Base-by-base conservation (phyloP, 2,329 filamentous ascomycete species). In the Colletotrichum caudatum region DNA sequence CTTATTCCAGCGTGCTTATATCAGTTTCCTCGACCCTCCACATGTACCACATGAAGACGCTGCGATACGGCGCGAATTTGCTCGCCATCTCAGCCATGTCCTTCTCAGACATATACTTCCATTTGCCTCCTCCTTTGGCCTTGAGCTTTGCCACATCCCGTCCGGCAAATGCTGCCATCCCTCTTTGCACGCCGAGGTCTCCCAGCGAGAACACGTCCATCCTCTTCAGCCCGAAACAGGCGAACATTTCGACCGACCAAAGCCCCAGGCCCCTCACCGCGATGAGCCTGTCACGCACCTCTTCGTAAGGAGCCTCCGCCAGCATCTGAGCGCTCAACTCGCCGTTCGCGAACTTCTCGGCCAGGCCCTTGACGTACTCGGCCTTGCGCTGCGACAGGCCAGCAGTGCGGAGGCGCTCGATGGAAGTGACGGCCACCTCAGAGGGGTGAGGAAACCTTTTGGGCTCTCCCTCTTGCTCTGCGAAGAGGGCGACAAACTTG, bases 201-300 rank as follows among this genome's bases (percentile, higher is more conserved):
- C 96, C 95, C 1, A 94, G 92, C 29, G 92, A 94, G 80, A 98
- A 97, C 29, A 99, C 93, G 82, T 99, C 95, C 87, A 94, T 92
- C 16, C 95, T 87, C 86, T 98, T 98, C 51, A 99, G 85, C n/a
- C 90, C 93, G 81, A 99, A 98, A 81, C 93, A 94, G 61, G 95
- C 94, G 85, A 99, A 99, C 96, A 99, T 98, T 84, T 98, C 95
- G 18, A 97, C 94, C 59, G 92, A 95, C 96, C 96, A 98, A 65
- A 87, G 88, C 0, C 96, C 96, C 61, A 98, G 83, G 0, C 96
- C 96, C 12, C 95, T 88, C 6, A 99, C 94, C 1, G 94, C 93
- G 59, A 93, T 94, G 59, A 99, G 85, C 79, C 89, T 92, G 80
- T 93, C 89, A 74, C 98, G 86, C 9, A 99, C 88, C 75, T 97